phyloP scores from a whole-genome alignment of 768 basidiomycete species.

The Tremella yokohamensis region DNA sequence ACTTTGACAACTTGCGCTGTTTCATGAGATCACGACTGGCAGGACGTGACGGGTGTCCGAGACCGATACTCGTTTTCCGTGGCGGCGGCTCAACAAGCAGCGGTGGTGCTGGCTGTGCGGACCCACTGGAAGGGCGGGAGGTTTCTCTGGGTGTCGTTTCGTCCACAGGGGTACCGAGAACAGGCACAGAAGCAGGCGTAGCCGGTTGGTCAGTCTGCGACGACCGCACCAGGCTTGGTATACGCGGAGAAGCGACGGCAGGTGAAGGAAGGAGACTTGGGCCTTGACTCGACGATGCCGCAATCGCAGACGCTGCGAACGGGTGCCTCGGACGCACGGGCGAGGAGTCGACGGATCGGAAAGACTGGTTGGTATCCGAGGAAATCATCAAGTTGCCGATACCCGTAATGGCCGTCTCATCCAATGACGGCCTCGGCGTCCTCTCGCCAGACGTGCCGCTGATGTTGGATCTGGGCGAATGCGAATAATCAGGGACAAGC shows the following conservation, averaged over 20 bases:
- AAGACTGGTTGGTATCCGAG: constrained; percentile 10
- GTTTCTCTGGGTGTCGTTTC: background rate
- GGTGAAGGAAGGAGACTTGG: background rate
- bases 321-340: background rate
- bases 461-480: constrained; percentile 4
- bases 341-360: background rate
- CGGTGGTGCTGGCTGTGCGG: constrained; percentile 6
- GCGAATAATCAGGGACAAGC: constrained; percentile 15
- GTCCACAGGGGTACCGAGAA: background rate
- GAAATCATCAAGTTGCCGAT: constrained; percentile 38
- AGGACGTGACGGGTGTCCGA: too few species aligned
- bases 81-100: background rate
- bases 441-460: constrained; percentile 12
- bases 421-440: constrained; percentile 35
- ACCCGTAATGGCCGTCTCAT: constrained; percentile 23
- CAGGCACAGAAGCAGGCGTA: background rate
- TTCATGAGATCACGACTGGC: too few species aligned
- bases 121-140: constrained; percentile 1
- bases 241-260: background rate
- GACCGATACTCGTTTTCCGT: background rate
- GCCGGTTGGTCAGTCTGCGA: background rate
- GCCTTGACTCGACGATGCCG: background rate
- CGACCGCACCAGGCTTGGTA: background rate
- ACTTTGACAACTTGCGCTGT: too few species aligned
- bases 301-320: background rate